These are phyloP conservation scores for Fomitopsis pinicola DNA, from an alignment of 1,284 basidiomycete species.

Conservation along the genomic window DNA sequence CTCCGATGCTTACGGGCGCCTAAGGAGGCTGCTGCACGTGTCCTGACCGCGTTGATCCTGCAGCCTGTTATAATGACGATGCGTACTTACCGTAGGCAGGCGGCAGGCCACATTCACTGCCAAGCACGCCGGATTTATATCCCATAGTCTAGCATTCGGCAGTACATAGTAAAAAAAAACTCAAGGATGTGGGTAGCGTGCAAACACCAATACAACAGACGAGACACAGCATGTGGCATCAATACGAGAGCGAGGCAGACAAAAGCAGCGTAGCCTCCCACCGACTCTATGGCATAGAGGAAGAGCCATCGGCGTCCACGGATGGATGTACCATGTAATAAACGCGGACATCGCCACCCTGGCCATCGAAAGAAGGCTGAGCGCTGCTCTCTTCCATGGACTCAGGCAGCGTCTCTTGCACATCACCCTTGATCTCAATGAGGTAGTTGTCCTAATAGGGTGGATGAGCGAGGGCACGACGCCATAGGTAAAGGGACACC, in stretches of 20 bases:
- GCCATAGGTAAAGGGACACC: constrained; percentile 15
- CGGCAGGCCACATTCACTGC: too few relatives aligned
- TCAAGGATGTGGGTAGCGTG: too few relatives aligned
- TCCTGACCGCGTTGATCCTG: neutral
- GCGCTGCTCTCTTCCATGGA: constrained; percentile 55
- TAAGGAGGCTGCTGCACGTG: neutral
- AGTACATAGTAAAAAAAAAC: too few relatives aligned
- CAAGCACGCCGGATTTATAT: too few relatives aligned
- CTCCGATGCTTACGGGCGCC: neutral
- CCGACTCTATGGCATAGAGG: constrained; percentile 24
- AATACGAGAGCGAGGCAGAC: neutral
- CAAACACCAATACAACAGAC: neutral
- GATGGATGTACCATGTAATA: constrained; percentile 82
- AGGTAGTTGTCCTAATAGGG: constrained; percentile 75
- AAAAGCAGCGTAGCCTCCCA: neutral
- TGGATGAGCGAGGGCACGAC: constrained; percentile 3
- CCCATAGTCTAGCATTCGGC: too few relatives aligned
- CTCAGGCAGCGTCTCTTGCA: constrained; percentile 68
- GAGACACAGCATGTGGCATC: neutral
- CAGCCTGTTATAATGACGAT: too few relatives aligned
- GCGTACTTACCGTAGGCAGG: too few relatives aligned
- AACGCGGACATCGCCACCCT: constrained; percentile 59
- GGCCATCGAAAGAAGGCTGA: constrained; percentile 39
- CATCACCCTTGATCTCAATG: constrained; percentile 78
- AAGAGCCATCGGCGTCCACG: constrained; percentile 62